Percentiles rank a stretch among this genome's conserved stretches.
These are phyloP conservation scores for Catharanthus roseus DNA, from an alignment of 257 asterid genomes.

Conservation along the genomic window DNA sequence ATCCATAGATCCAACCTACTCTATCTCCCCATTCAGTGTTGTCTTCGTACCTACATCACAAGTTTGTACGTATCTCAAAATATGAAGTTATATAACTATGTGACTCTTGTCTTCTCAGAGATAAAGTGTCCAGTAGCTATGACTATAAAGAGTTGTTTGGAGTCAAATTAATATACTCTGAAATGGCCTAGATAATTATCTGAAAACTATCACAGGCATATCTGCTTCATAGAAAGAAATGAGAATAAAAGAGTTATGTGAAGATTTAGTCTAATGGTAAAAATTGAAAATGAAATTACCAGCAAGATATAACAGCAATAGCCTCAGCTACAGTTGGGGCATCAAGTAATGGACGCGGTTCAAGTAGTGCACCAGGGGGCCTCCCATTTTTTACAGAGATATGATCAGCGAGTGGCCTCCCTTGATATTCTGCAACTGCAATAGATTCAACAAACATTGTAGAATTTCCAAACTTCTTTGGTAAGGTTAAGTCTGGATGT, in stretches of 20 bases:
- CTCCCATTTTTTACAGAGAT: conserved; percentile 78
- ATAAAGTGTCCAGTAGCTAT: too few relatives aligned
- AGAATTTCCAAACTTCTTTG: conserved; percentile 80
- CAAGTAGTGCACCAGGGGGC: conserved; percentile 78
- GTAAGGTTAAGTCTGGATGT: conserved; percentile 74
- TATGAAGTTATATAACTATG: too few relatives aligned
- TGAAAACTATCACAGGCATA: neutral
- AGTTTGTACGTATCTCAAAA: neutral
- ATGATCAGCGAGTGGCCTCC: conserved; percentile 91
- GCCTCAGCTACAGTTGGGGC: conserved; percentile 99
- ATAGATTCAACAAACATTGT: conserved; percentile 75
- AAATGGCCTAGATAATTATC: neutral
- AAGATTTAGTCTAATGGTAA: neutral
- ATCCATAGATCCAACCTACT: conserved; percentile 94
- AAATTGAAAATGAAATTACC: conserved; percentile 37
- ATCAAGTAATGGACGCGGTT: conserved; percentile 75
- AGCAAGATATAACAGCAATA: conserved; percentile 91
- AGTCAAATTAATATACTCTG: neutral
- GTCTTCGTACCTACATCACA: conserved; percentile 68
- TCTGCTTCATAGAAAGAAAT: neutral
- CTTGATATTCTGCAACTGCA: conserved; percentile 88
- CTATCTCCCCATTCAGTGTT: conserved; percentile 98
- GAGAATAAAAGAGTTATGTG: neutral
- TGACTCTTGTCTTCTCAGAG: too few relatives aligned
- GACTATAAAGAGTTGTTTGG: neutral